Evolutionary conservation across 768 basidiomycete species (phyloP), one percentile per base, ranked within the genome.

Genomic region (Lentinus brumalis): DNA sequence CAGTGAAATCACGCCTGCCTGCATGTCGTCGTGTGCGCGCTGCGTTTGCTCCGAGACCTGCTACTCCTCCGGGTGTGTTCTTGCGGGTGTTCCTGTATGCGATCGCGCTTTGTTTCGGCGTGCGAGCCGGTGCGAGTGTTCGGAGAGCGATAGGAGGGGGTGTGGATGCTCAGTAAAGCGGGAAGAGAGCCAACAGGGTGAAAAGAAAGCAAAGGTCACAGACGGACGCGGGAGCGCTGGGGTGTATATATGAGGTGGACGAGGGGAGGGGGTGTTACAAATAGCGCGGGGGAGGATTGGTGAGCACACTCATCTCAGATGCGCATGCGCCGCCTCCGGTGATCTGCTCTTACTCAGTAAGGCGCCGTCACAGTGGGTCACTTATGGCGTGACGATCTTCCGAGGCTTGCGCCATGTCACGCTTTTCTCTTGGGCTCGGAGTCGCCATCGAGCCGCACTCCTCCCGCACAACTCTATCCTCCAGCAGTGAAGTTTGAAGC

Each of bases 1-100:
- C 40, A 73, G 62, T 45, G 64, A 65, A 9, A 73, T 65, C 18
- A 65, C 65, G 58, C 64, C 56, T n/a, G 67, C 56, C 64, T 70
- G 56, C 56, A 61, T 60, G 51, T 30, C 30, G 53, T 32, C 3
- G 57, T 29, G 39, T 38, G 46, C 39, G 61, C 51, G 51, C 39
- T 26, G 50, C 8, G n/a, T 4, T 15, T 39, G 39, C 53, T 59
- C 46, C 42, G 55, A n/a, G 46, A 31, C 55, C 32, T 30, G 31
- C 10, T 11, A 18, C 40, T 47, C 32, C 39, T 47, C 21, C 40
- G 38, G 9, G 50, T 40, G 42, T 53, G 52, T 29, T 44, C 32
- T 16, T 40, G 47, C 21, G 52, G 44, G 52, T 47, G 56, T 50
- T 42, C 32, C 26, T 8, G 26, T 18, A 29, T 49, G 21, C 21